Percentiles rank a stretch among this genome's conserved stretches.
Evolutionary conservation across 768 basidiomycete genomes (phyloP).

Genomic region (Lentinula guzmanii): DNA sequence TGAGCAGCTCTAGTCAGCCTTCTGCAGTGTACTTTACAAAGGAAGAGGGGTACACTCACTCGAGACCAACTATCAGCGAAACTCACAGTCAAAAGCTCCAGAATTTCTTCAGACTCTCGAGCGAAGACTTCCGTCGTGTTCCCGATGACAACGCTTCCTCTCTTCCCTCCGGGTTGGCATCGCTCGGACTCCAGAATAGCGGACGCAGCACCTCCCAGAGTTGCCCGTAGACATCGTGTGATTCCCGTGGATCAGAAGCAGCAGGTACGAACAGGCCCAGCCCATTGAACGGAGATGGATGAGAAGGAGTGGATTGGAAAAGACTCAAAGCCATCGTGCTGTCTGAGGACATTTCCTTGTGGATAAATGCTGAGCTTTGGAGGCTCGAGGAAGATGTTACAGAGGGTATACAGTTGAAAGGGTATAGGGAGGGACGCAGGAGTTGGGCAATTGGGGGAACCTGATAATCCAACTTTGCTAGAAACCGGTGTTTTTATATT

Average conservation of each 20-base stretch:
- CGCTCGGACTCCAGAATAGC: background rate
- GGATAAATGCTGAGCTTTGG: background rate
- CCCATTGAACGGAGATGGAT: constrained; percentile 5
- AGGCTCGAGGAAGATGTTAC: background rate
- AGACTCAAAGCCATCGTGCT: constrained; percentile 1
- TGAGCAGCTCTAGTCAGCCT: background rate
- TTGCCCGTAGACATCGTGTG: constrained; percentile 5
- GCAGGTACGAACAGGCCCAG: constrained; percentile 6
- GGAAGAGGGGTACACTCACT: background rate
- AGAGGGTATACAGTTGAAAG: background rate
- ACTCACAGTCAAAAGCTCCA: background rate
- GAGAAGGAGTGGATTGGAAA: constrained; percentile 6
- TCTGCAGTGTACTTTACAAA: background rate
- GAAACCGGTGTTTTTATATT: background rate
- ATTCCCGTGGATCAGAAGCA: background rate
- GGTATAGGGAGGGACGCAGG: background rate
- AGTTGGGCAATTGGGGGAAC: background rate
- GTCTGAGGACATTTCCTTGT: background rate
- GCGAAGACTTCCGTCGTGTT: background rate
- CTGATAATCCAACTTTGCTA: background rate
- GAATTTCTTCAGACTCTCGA: background rate
- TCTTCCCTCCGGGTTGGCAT: background rate
- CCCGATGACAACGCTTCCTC: background rate
- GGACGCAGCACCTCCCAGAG: constrained; percentile 6
- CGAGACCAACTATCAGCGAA: no score